A percentile compares a stretch with the other conserved stretches of the same genome.
These are phyloP conservation scores for Cutaneotrichosporon sp. DNA, from an alignment of 1,284 basidiomycete genomes.

Conservation along the genomic window DNA sequence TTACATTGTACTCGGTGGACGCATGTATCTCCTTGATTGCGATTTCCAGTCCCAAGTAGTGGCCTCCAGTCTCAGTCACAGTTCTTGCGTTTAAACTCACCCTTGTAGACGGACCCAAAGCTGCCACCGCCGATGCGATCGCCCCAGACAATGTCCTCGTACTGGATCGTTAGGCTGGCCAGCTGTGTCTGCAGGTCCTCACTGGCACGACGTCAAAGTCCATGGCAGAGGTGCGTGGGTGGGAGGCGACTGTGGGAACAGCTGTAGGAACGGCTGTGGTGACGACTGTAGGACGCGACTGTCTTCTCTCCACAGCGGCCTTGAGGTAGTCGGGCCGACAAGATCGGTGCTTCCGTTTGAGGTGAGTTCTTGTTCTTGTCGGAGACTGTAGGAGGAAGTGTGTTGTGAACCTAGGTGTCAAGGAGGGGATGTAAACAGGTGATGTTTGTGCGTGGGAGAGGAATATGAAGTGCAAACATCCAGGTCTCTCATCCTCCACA, in stretches of 20 bases:
- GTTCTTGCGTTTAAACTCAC: constrained; percentile 52
- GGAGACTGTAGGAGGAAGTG: neutral
- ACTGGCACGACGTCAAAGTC: constrained; percentile 84
- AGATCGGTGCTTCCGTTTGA: neutral
- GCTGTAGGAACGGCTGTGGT: too few species aligned
- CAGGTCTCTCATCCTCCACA: neutral
- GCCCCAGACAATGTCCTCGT: constrained; percentile 79
- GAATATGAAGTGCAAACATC: neutral
- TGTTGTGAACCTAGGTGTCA: neutral
- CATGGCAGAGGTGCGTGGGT: constrained; percentile 4
- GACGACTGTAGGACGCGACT: neutral
- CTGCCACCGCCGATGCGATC: constrained; percentile 84
- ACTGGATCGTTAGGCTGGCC: constrained; percentile 56
- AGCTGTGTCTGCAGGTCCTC: constrained; percentile 35
- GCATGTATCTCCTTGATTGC: constrained; percentile 95
- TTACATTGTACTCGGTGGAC: constrained; percentile 78
- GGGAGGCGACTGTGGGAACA: too few species aligned
- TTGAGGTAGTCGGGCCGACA: neutral
- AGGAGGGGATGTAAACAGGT: neutral
- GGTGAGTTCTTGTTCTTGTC: neutral
- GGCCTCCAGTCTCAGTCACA: constrained; percentile 58
- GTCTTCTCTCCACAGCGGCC: neutral
- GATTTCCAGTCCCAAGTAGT: constrained; percentile 91
- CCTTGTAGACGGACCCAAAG: constrained; percentile 90
- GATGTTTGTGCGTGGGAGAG: neutral